Evolutionary conservation across 129 eudicot genomes (phyloP).

Genomic region (Artemisia annua): DNA sequence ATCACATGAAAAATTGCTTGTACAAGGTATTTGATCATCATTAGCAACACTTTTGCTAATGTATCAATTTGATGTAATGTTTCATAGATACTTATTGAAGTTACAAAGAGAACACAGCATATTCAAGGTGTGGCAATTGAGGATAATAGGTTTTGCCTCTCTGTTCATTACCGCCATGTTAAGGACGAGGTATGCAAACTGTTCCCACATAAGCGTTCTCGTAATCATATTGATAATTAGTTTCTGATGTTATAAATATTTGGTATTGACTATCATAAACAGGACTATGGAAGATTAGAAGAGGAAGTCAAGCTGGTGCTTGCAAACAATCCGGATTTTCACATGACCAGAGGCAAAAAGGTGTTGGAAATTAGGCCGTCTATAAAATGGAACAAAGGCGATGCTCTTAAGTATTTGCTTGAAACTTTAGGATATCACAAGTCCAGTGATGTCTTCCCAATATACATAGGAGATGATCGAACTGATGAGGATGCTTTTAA

Average conservation of each 20-base stretch:
- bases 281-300: slow-evolving; percentile 45
- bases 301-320: slow-evolving; percentile 33
- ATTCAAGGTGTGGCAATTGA: slow-evolving; percentile 46
- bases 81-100: slow-evolving; percentile 21
- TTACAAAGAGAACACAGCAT: slow-evolving; percentile 40
- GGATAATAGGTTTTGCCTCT: slow-evolving; percentile 52
- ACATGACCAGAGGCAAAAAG: slow-evolving; percentile 50
- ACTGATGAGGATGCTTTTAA: slow-evolving; percentile 63
- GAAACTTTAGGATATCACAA: slow-evolving; percentile 39
- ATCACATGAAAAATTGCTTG: background rate
- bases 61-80: slow-evolving; percentile 2
- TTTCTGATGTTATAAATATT: background rate
- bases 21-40: background rate
- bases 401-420: slow-evolving; percentile 49
- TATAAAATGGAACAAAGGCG: slow-evolving; percentile 57
- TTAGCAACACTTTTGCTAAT: background rate
- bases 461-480: slow-evolving; percentile 58
- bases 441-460: slow-evolving; percentile 43
- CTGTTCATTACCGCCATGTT: slow-evolving; percentile 63
- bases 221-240: background rate
- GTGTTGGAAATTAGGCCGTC: slow-evolving; percentile 57
- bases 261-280: background rate
- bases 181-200: slow-evolving; percentile 42
- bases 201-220: background rate
- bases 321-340: slow-evolving; percentile 30